Evolutionary conservation across 768 basidiomycete species (phyloP).

Genomic region (Daedaleopsis nitida): DNA sequence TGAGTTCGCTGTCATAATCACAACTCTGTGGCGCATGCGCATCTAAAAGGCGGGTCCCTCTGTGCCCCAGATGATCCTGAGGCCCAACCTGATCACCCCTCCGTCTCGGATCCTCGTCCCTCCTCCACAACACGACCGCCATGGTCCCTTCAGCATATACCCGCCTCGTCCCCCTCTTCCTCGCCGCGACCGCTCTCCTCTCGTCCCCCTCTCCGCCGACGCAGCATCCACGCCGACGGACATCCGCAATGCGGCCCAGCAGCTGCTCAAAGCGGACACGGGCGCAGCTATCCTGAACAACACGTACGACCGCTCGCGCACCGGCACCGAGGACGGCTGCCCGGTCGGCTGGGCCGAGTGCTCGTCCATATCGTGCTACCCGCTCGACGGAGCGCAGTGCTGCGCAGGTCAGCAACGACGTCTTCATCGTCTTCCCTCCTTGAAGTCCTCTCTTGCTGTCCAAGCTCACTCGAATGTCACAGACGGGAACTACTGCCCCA

Average conservation of each 20-base stretch:
- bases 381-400: slow-evolving; percentile 17
- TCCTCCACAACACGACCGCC: neutral
- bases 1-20: too few relatives aligned
- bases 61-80: too few relatives aligned
- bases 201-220: neutral
- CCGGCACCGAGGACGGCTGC: slow-evolving; percentile 2
- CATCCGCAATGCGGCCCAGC: slow-evolving; percentile 39
- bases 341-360: slow-evolving; percentile 11
- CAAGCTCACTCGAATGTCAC: neutral
- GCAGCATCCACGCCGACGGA: neutral
- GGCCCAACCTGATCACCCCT: neutral
- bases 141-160: neutral
- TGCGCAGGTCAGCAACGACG: slow-evolving; percentile 5
- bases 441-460: too few relatives aligned
- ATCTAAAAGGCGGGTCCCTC: too few relatives aligned
- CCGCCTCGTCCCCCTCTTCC: neutral
- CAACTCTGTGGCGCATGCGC: too few relatives aligned
- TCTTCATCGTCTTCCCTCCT: too few relatives aligned
- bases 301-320: neutral
- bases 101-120: neutral
- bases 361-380: slow-evolving; percentile 12
- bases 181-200: neutral
- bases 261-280: slow-evolving; percentile 91
- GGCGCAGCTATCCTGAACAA: slow-evolving; percentile 63
- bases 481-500: slow-evolving; percentile 13